Base-by-base conservation (phyloP, 164 flowering plant species). In the Vitis vinifera region DNA sequence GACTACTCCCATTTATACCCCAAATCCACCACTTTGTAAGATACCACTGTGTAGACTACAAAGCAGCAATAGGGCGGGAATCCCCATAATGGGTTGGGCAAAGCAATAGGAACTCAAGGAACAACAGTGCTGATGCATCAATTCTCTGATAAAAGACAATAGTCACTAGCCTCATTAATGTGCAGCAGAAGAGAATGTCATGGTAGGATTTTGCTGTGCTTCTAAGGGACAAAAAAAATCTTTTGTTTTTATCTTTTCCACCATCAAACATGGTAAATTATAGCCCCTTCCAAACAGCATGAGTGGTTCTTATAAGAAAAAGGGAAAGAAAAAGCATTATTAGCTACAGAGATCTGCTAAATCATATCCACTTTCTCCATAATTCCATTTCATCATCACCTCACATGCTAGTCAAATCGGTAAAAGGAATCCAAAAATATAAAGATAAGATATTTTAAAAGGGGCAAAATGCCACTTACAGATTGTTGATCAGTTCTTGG, bases 401-500 rank as follows among this genome's bases (percentile, higher is more conserved):
- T 55, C 23, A 60, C 29, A 65, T 2, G 70, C 59, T 52, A 30
- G 44, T 65, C 52, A 75, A 6, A 50, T 61, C 30, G 57, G 49
- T 23, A 14, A 3, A 59, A 44, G 58, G 65, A 30, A 62, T 62
- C 62, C 74, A 50, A 63, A 37, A 60, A 51, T 59, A 49, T 53
- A 62, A 12, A 37, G 4, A 50, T 29, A 3, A 29, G n/a, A 55
- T 23, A 23, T 23, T 31, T 59, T 14, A 63, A 37, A 23, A 13
- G 62, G 66, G 71, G 50, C 37, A 72, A 58, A 60, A 65, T n/a
- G 63, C 27, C 19, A 61, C 76, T 63, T 63, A 44, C 57, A 62
- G 11, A 61, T 23, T 49, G 10, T 5, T 58, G 51, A 74, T 83
- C 75, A 92, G 67, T 85, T 88, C 83, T 92, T 92, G 74, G 98